Base-by-base conservation (phyloP, 1,284 basidiomycete species). In the Apiotrichum porosum region DNA sequence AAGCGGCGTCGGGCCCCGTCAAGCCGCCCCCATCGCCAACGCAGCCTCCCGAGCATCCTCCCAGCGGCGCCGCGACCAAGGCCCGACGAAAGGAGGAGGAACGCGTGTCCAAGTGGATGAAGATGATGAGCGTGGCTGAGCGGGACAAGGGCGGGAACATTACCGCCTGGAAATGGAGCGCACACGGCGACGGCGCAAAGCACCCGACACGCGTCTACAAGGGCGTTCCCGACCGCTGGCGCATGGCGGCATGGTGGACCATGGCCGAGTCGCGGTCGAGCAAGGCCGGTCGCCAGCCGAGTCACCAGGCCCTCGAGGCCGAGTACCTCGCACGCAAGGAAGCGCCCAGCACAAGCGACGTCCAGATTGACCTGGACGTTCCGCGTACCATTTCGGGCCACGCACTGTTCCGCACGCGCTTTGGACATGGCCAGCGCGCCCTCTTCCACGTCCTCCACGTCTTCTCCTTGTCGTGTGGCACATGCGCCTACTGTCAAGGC, bases 321-420 rank as follows among this genome's bases (percentile, higher is more conserved):
- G 79, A 84, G 46, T 92, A 91, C 69, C 70, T 72, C 22, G 68
- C 69, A 18, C 78, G 78, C 9, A 70, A 91, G 51, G 86, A 90
- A 39, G 81, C 80, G 54, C 85, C 91, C 12, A 92, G 88, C 38
- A 79, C 78, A 8, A 92, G 90, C 69, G 95, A 98, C 66, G 84
- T 97, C 21, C 95, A 98, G 76, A 98, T 98, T 62, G 95, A 99
- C 75, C 78, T 99, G 58, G 95, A 99, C 65, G 93, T 98, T 0
- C 95, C 95, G 5, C 77, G 95, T 61, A 98, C 95, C 10, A 97
- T 97, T 57, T 88, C 84, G 53, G 93, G 93, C 0, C 92, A 98
- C 74, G 80, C 94, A 45, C 81, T 92, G 75, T 99, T 98, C 69
- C 83, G 85, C 61, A 99, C 95, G 39, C 80, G 95, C 47, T 99